A percentile compares a stretch with the other conserved stretches of the same genome.
Evolutionary conservation across 129 eudicot species (phyloP).

Genomic region (Escallonia rubra): DNA sequence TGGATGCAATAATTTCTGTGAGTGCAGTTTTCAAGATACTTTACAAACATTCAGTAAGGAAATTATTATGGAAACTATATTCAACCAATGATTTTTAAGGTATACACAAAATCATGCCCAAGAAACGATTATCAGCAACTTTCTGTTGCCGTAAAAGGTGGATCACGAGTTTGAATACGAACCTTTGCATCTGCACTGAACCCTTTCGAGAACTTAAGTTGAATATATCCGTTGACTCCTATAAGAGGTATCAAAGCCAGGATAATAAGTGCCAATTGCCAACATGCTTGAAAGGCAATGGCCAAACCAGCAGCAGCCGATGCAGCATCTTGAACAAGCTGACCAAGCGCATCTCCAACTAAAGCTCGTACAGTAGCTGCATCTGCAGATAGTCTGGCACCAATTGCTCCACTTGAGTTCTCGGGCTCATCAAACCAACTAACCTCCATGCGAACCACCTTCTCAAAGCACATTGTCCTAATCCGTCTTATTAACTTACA

Average conservation of each 20-base stretch:
- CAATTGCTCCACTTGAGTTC: too few relatives aligned
- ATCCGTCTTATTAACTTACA: too few relatives aligned
- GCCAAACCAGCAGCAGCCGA: conserved; percentile 44
- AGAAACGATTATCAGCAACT: too few relatives aligned
- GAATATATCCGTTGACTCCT: conserved; percentile 59
- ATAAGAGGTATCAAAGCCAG: conserved; percentile 69
- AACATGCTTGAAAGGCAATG: conserved; percentile 74
- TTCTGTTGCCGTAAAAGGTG: too few relatives aligned
- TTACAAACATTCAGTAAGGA: neutral
- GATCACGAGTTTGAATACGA: neutral
- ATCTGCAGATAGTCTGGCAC: too few relatives aligned
- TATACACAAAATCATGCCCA: too few relatives aligned
- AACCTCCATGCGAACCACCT: too few relatives aligned
- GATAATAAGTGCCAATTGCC: conserved; percentile 73
- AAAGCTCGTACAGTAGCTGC: conserved; percentile 7
- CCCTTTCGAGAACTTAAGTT: conserved; percentile 69
- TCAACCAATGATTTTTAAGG: too few relatives aligned
- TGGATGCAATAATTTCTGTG: neutral
- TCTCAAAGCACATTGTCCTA: too few relatives aligned
- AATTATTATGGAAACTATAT: neutral
- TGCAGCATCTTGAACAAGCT: conserved; percentile 60
- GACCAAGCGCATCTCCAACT: conserved; percentile 80
- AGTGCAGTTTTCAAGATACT: too few relatives aligned
- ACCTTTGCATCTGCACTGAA: conserved; percentile 98
- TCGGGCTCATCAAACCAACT: too few relatives aligned